phyloP scores from a whole-genome alignment of 345 rosid species.

The Melaleuca quinquenervia region DNA sequence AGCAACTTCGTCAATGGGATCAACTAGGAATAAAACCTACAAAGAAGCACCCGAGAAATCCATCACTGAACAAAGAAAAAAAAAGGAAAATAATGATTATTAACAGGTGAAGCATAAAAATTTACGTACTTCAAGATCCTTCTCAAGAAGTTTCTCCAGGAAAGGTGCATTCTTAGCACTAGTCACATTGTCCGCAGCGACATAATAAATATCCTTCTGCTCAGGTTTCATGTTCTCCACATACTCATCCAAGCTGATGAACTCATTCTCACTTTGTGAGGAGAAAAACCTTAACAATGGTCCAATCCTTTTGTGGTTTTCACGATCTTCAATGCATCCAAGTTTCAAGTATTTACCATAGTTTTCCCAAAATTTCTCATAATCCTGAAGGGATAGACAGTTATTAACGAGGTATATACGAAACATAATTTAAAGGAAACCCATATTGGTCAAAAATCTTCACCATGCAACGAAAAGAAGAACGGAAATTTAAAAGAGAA shows the following conservation, averaged over 20 bases:
- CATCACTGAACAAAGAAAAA: neutral
- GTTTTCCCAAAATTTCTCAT: slow-evolving; percentile 93
- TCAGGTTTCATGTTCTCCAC: slow-evolving; percentile 95
- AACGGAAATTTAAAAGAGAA: neutral
- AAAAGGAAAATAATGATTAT: neutral
- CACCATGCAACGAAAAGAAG: neutral
- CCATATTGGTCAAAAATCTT: neutral
- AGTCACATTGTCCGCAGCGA: slow-evolving; percentile 81
- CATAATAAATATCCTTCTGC: slow-evolving; percentile 82
- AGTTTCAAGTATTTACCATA: slow-evolving; percentile 78
- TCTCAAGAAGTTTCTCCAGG: slow-evolving; percentile 82
- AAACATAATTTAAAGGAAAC: neutral
- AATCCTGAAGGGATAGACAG: slow-evolving; percentile 46
- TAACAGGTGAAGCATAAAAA: neutral
- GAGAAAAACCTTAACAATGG: slow-evolving; percentile 93
- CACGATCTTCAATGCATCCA: slow-evolving; percentile 96
- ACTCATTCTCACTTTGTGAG: slow-evolving; percentile 84
- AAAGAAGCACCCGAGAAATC: neutral
- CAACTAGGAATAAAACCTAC: slow-evolving; percentile 77
- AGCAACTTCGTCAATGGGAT: slow-evolving; percentile 93
- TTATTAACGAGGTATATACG: neutral
- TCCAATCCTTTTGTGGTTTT: slow-evolving; percentile 94
- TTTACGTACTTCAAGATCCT: slow-evolving; percentile 68
- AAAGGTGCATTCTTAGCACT: slow-evolving; percentile 94
- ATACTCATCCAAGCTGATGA: slow-evolving; percentile 97